These are phyloP conservation scores for Wickerhamiella kazuoi DNA, from an alignment of 805 yeast genomes.

Conservation along the genomic window DNA sequence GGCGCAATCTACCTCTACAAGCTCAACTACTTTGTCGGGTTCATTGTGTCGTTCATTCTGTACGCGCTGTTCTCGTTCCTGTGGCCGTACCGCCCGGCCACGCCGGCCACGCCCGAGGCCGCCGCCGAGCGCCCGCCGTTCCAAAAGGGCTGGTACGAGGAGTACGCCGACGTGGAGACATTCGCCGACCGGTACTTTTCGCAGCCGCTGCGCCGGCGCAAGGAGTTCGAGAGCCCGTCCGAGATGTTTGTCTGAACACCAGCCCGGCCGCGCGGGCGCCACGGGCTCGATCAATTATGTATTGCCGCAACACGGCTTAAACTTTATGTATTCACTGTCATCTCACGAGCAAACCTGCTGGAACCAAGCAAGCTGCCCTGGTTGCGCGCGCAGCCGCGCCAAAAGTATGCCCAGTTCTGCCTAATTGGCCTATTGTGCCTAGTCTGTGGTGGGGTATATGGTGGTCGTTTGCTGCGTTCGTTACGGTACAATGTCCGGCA, in stretches of 20 bases:
- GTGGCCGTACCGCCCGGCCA: too few species aligned
- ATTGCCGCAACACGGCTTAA: too few species aligned
- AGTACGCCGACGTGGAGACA: constrained; percentile 12
- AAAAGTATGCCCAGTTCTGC: too few species aligned
- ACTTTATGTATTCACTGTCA: too few species aligned
- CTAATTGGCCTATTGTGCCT: too few species aligned
- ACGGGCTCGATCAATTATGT: too few species aligned
- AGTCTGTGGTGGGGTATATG: too few species aligned
- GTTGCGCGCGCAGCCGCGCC: too few species aligned
- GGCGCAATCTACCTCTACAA: constrained; percentile 59
- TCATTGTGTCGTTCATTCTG: constrained; percentile 35
- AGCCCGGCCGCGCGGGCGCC: not conserved
- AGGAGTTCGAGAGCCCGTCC: not conserved
- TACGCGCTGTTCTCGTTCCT: constrained; percentile 29
- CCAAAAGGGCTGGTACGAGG: constrained; percentile 15
- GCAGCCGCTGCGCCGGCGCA: not conserved
- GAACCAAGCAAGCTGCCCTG: too few species aligned
- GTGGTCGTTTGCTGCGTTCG: too few species aligned
- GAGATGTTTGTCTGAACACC: not conserved
- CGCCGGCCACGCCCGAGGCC: constrained; percentile 9
- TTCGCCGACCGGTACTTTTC: constrained; percentile 9
- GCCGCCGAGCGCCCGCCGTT: constrained; percentile 5
- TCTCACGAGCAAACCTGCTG: too few species aligned
- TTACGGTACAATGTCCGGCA: too few species aligned
- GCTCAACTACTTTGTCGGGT: constrained; percentile 58